Evolutionary conservation across 257 asterid species (phyloP), one percentile per base, ranked within the genome.

Genomic region (Ilex asprella): DNA sequence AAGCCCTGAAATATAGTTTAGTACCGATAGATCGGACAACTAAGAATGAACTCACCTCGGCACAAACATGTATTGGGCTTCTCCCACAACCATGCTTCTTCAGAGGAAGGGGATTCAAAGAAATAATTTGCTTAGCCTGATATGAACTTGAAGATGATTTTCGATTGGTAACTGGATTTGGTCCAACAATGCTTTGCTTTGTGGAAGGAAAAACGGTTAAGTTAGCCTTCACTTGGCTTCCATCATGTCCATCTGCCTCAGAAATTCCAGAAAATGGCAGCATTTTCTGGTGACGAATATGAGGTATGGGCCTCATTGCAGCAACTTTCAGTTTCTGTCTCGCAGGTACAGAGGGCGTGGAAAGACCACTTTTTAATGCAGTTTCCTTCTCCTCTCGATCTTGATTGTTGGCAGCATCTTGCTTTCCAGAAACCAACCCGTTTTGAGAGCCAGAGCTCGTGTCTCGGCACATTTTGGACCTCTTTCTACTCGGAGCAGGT

Each of bases 71-170:
- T 35, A 93, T 75, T 3, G 96, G 89, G 68, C 89, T 85, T 68
- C 99, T 82, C 66, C 84, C 96, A 61, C 99, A 93, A 61, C 91
- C 95, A 51, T 89, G 99, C 75, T 93, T 93, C 82, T 93, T 93
- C 39, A 93, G 70, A 56, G 99, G 97, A 72, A 93, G 93, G 7
- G 99, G 99, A 78, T 93, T 93, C 60, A 93, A 72, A 10, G 99
- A 89, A 70, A 89, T 78, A 54, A 89, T 82, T 75, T 89, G 99
- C 79, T 93, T 93, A 10, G 96, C 88, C 70, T 87, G 99, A 79
- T 80, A 73, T 8, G 96, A 72, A 66, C 74, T 68, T 31, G 94
- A 68, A 21, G 75, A 53, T 29, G 95, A 75, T 84, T 86, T 93
- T 58, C 96, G 85, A 55, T 81, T 82, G 60, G 85, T 62, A 55